Conservation (phyloP, 202 grass and related monocot species). For the Saccharum hybrid region DNA sequence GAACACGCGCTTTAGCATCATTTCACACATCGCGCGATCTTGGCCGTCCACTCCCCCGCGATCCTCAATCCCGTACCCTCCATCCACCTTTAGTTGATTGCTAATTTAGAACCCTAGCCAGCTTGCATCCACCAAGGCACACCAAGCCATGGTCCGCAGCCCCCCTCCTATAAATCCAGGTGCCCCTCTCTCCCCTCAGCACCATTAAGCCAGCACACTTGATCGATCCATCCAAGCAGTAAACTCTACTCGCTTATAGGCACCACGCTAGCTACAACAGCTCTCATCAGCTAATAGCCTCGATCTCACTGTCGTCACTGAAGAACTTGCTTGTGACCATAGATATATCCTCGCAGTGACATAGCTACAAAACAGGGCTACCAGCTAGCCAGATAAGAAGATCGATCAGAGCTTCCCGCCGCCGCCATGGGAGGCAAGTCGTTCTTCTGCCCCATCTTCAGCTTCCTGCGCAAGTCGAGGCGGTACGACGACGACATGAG, state of each 20-base stretch:
- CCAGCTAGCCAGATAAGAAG: too few species aligned
- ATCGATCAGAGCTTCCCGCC: too few species aligned
- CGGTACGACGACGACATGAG: conserved; percentile 60
- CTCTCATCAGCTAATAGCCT: too few species aligned
- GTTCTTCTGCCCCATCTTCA: conserved; percentile 72
- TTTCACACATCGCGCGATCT: conserved; percentile 39
- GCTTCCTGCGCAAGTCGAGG: conserved; percentile 57
- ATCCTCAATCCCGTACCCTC: background rate
- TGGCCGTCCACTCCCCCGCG: conserved; percentile 26
- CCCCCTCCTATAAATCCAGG: conserved; percentile 51
- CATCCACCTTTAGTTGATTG: background rate
- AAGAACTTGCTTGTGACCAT: too few species aligned
- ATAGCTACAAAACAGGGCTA: too few species aligned
- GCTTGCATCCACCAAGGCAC: conserved; percentile 39
- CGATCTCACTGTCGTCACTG: too few species aligned
- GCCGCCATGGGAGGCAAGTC: conserved; percentile 54
- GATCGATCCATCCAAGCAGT: background rate
- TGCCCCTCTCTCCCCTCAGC: background rate
- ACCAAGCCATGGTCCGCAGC: background rate
- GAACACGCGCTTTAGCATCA: conserved; percentile 48
- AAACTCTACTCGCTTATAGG: too few species aligned
- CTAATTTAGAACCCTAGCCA: conserved; percentile 32
- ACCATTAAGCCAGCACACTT: conserved; percentile 10
- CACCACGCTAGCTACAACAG: too few species aligned
- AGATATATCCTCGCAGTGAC: too few species aligned